Conservation (phyloP, 106 monocot genomes). For the Vanilla planifolia region DNA sequence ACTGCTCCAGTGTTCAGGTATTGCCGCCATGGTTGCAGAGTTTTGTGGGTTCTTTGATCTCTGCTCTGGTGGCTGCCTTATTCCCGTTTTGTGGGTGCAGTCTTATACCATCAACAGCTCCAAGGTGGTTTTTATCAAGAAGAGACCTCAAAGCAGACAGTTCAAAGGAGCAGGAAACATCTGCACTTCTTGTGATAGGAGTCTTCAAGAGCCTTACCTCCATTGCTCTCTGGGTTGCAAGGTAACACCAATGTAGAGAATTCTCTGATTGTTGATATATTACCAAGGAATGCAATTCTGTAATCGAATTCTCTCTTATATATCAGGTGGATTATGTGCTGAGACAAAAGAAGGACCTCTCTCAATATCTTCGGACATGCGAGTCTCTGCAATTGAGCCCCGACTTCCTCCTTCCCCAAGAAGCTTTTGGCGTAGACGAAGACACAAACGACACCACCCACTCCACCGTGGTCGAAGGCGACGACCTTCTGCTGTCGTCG, state of each 20-base stretch:
- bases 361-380: slow-evolving; percentile 55
- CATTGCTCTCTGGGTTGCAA: slow-evolving; percentile 96
- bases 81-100: slow-evolving; percentile 19
- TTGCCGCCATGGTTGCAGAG: no score
- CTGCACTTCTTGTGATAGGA: slow-evolving; percentile 90
- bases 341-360: slow-evolving; percentile 64
- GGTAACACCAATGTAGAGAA: no score
- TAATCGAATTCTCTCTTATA: background rate
- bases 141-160: slow-evolving; percentile 80
- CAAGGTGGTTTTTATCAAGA: slow-evolving; percentile 95
- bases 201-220: slow-evolving; percentile 90
- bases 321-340: slow-evolving; percentile 75
- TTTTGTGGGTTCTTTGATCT: background rate
- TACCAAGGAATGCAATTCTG: background rate
- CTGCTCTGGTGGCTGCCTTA: background rate
- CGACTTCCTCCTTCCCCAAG: slow-evolving; percentile 58
- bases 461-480: slow-evolving; percentile 70
- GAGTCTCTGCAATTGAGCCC: slow-evolving; percentile 55
- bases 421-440: slow-evolving; percentile 11
- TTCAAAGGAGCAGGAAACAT: slow-evolving; percentile 89
- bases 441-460: slow-evolving; percentile 52
- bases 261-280: no score
- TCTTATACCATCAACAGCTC: slow-evolving; percentile 91
- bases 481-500: slow-evolving; percentile 57
- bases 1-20: slow-evolving; percentile 90